These are phyloP conservation scores for Barnettozyma vustinii DNA, from an alignment of 805 yeast species.

Conservation along the genomic window DNA sequence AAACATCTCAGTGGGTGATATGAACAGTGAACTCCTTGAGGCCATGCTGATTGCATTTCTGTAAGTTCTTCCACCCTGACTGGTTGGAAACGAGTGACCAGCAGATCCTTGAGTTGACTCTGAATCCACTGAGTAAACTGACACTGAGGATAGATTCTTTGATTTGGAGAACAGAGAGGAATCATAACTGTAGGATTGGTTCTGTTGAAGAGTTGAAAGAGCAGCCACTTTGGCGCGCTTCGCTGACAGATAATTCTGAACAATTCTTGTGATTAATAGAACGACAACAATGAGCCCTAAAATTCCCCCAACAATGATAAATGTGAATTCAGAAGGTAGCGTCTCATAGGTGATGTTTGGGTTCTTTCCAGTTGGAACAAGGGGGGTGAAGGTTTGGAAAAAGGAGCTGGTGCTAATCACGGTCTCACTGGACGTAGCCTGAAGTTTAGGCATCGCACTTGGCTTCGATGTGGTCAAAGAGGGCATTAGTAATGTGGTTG, in stretches of 20 bases:
- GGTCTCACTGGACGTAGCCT: constrained; percentile 13
- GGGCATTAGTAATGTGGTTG: neutral
- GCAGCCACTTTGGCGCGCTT: constrained; percentile 24
- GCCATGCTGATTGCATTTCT: constrained; percentile 21
- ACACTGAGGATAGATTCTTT: constrained; percentile 20
- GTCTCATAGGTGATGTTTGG: constrained; percentile 47
- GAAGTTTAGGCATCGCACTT: neutral
- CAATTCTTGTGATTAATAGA: constrained; percentile 21
- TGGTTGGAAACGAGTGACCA: constrained; percentile 10
- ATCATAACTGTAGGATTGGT: constrained; percentile 18
- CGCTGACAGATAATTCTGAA: constrained; percentile 23
- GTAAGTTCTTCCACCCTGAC: constrained; percentile 21
- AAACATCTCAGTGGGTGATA: constrained; percentile 46
- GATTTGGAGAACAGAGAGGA: constrained; percentile 20
- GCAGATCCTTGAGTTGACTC: constrained; percentile 22
- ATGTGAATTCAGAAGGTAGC: constrained; percentile 66
- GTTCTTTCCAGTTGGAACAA: constrained; percentile 31
- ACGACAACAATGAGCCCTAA: constrained; percentile 41
- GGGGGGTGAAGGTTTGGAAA: constrained; percentile 21
- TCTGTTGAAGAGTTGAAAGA: neutral
- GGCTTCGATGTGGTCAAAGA: neutral
- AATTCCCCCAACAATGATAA: constrained; percentile 69
- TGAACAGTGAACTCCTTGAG: constrained; percentile 41
- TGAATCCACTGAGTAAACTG: constrained; percentile 29
- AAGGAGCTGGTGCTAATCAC: constrained; percentile 8